Base-by-base conservation (phyloP, 2,329 filamentous ascomycete species). In the Talaromyces sp. region DNA sequence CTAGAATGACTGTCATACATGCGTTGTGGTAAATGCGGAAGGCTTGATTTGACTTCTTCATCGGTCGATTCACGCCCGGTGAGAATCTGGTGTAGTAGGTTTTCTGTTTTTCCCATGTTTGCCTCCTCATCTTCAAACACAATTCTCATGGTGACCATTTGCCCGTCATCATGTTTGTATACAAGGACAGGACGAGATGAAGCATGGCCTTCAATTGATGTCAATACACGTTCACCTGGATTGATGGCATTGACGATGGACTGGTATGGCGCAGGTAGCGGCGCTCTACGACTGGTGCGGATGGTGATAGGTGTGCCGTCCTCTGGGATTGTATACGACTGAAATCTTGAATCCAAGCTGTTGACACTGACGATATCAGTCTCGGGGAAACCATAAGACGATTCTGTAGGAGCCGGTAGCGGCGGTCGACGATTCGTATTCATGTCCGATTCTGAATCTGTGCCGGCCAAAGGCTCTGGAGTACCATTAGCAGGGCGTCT, bases 401-500 rank as follows among this genome's bases (percentile, higher is more conserved):
- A 24, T 1, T 27, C 22, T 14, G 22, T 24, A 49, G 45, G 45
- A 10, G 45, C 45, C 11, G 45, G 22, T 27, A 49, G 45, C 22
- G 45, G 6, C 10, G 22, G 45, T 9, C 22, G 45, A 49, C 4
- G 45, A 11, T 7, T 6, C 5, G 7, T 47, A 19, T 9, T 22
- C 3, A 22, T 47, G 19, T 22, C n/a, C 22, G 9, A 11, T 13
- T 3, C 10, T 13, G 3, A 5, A 22, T 41, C 14, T 16, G 39
- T 41, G 39, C 39, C 6, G 14, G 39, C 16, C 14, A 41, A 14
- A 41, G 27, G 27, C 27, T 92, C 22, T 94, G 92, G 57, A 99
- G 83, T n/a, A 89, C 93, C 9, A 92, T 5, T 22, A 14, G 45
- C 8, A 49, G 11, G 11, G 19, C 3, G 47, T 27, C 22, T 50